phyloP scores from a whole-genome alignment of 2,329 filamentous ascomycete species.

The Stachybotrys elegans region DNA sequence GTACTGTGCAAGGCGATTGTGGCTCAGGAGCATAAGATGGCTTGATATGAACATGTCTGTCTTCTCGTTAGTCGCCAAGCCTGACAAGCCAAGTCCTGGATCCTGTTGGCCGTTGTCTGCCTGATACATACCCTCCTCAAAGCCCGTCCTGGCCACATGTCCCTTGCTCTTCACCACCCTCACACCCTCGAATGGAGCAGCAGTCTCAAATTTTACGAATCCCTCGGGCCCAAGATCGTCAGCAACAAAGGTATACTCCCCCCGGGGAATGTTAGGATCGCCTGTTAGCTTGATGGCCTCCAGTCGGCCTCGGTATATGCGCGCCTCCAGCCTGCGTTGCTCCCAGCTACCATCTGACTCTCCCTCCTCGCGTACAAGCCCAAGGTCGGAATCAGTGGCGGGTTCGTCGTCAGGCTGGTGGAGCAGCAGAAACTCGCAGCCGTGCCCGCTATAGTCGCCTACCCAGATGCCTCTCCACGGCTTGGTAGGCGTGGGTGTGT shows the following conservation, averaged over 20 bases:
- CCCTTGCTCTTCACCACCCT: constrained; percentile 69
- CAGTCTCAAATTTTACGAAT: constrained; percentile 57
- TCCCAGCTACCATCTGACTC: constrained; percentile 44
- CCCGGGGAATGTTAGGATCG: constrained; percentile 83
- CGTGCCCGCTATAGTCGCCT: constrained; percentile 83
- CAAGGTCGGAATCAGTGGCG: constrained; percentile 32
- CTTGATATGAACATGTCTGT: constrained; percentile 70
- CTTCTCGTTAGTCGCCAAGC: not conserved
- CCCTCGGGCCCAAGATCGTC: constrained; percentile 69
- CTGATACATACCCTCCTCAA: constrained; percentile 59
- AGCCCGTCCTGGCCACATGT: constrained; percentile 72
- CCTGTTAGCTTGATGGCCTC: constrained; percentile 89
- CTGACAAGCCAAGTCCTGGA: not conserved
- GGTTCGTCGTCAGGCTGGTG: constrained; percentile 59
- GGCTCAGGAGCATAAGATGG: constrained; percentile 72
- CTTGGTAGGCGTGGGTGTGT: constrained; percentile 73
- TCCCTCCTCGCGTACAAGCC: constrained; percentile 29
- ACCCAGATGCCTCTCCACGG: constrained; percentile 91
- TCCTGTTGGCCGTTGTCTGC: too few species aligned
- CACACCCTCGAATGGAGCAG: constrained; percentile 67
- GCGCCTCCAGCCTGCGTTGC: constrained; percentile 36
- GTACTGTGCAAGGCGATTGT: constrained; percentile 73
- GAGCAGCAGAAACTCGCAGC: constrained; percentile 81
- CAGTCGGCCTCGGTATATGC: constrained; percentile 60
- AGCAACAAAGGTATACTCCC: constrained; percentile 76